phyloP scores from a whole-genome alignment of 2,329 filamentous ascomycete genomes.

The Didymella exigua region DNA sequence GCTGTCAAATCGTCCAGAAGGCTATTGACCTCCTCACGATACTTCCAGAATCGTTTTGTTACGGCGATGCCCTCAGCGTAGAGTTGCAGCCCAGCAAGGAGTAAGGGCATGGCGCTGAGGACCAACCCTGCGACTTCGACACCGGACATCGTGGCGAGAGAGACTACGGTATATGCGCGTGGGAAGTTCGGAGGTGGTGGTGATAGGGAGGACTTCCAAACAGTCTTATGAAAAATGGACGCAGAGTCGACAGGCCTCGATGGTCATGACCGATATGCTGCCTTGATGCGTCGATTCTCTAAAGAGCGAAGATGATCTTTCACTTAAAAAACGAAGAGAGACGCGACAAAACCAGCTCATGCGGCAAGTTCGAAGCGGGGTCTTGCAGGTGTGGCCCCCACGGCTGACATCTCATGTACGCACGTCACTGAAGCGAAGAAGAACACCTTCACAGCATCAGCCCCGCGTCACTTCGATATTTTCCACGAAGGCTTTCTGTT shows the following conservation, averaged over 20 bases:
- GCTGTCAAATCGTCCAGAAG: constrained; percentile 28
- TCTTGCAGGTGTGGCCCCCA: neutral
- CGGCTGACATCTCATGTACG: constrained; percentile 15
- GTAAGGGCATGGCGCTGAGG: constrained; percentile 42
- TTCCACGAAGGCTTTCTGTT: too few relatives aligned
- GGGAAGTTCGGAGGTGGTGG: too few relatives aligned
- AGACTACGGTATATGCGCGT: too few relatives aligned
- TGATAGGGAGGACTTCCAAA: neutral
- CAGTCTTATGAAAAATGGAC: neutral
- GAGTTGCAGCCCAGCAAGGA: constrained; percentile 41
- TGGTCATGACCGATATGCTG: neutral
- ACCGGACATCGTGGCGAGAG: constrained; percentile 16
- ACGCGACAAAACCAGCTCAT: too few relatives aligned
- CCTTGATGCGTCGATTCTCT: too few relatives aligned
- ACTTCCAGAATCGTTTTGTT: constrained; percentile 34
- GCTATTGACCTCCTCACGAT: constrained; percentile 27
- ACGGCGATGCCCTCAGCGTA: constrained; percentile 41
- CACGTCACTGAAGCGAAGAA: neutral
- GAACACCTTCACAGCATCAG: constrained; percentile 4
- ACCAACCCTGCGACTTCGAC: constrained; percentile 33
- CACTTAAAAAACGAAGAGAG: neutral
- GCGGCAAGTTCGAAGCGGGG: neutral
- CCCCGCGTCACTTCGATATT: neutral
- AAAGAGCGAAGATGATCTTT: neutral
- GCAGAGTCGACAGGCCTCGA: too few relatives aligned